These are phyloP conservation scores for Aspergillus avenaceus DNA, from an alignment of 495 filamentous ascomycete genomes.

Conservation along the genomic window DNA sequence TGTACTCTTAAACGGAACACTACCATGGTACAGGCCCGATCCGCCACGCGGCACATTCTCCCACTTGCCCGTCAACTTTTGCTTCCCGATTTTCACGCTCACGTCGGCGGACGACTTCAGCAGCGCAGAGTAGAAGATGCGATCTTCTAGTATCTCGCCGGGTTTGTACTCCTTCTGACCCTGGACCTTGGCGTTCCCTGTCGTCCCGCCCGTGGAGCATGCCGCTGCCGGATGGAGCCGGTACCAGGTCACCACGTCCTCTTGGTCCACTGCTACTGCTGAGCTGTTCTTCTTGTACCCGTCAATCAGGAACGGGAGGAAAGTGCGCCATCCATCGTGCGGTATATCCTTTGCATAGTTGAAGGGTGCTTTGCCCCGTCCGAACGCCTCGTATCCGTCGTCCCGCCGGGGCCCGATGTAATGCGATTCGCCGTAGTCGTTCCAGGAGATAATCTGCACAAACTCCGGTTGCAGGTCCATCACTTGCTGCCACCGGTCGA, in stretches of 20 bases:
- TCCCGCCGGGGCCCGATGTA: conserved; percentile 55
- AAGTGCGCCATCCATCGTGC: conserved; percentile 47
- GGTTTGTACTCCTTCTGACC: conserved; percentile 16
- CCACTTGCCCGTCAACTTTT: conserved; percentile 24
- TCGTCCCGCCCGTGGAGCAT: conserved; percentile 25
- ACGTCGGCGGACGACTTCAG: conserved; percentile 25
- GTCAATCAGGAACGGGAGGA: conserved; percentile 56
- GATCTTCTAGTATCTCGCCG: conserved; percentile 17
- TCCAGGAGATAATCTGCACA: conserved; percentile 54
- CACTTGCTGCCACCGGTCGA: conserved; percentile 63
- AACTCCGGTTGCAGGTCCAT: conserved; percentile 57
- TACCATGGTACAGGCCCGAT: conserved; percentile 46
- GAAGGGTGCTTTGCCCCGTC: conserved; percentile 43
- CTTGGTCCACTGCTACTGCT: conserved; percentile 22
- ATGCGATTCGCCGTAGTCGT: conserved; percentile 68
- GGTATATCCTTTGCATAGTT: conserved; percentile 44
- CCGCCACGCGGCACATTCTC: conserved; percentile 21
- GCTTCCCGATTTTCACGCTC: conserved; percentile 44
- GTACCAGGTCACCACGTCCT: conserved; percentile 61
- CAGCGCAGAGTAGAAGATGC: conserved; percentile 28
- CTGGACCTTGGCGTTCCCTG: conserved; percentile 27
- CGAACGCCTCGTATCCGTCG: conserved; percentile 22
- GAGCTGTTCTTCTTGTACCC: conserved; percentile 51
- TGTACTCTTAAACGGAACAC: conserved; percentile 38
- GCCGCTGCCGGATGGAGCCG: conserved; percentile 32